Base-by-base conservation (phyloP, 2,329 filamentous ascomycete genomes). In the Botrytis paeoniae region DNA sequence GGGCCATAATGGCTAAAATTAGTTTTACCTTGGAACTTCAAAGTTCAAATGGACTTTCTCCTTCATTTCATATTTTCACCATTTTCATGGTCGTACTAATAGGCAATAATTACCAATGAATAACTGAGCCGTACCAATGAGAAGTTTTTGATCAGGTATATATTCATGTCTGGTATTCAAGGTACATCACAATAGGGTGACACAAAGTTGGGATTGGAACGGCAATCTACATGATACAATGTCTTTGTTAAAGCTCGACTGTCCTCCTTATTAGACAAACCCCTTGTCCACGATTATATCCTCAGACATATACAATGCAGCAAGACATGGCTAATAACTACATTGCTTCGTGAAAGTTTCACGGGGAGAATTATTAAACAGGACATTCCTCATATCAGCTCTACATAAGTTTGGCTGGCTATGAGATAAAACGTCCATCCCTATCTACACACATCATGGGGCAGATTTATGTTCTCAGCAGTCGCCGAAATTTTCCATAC, bases 221-320 rank as follows among this genome's bases (percentile, higher is more conserved):
- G 74, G 74, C 59, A 72, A 45, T 73, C 32, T 74, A 72, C 74
- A 75, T 74, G 65, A 74, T 32, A 57, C 74, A 75, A 74, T 66
- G 61, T 32, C 73, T 71, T 75, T 75, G 69, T 75, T 66, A 41
- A 45, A 8, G 39, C 25, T 70, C 54, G 35, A 22, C 22, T 39
- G 25, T 20, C 22, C 48, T 43, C 37, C n/a, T 69, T 22, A 20
- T 39, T 37, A 29, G 37, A 63, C 41, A 70, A 70, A 51, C 41
- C 41, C 43, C 69, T 70, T 70, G 60, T 64, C 32, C 41, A 45
- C 41, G 51, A 35, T 65, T 25, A 9, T 7, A 57, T 69, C 8
- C 35, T 69, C 35, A 57, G 16, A 41, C 51, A 69, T 59, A 57
- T 57, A 57, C 29, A 57, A 43, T 10, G 25, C 20, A 25, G 48